Conservation (phyloP, 2,329 filamentous ascomycete species). For the Colletotrichum navitas region DNA sequence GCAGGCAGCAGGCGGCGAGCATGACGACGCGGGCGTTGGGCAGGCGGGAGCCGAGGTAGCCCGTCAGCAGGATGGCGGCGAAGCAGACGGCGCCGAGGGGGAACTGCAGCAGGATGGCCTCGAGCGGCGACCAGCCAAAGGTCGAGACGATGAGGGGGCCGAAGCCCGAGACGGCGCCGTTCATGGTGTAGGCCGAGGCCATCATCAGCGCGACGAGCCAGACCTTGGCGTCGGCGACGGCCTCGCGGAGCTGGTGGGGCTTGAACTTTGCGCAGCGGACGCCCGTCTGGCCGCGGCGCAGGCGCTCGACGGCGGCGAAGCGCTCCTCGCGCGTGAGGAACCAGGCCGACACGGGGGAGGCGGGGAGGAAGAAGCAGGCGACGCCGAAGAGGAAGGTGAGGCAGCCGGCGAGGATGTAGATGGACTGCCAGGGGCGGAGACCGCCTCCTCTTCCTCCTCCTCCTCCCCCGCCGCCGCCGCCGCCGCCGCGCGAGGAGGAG, state of each 20-base stretch:
- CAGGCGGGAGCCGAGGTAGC: slow-evolving; percentile 71
- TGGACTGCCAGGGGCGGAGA: slow-evolving; percentile 76
- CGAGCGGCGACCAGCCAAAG: slow-evolving; percentile 73
- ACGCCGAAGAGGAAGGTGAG: slow-evolving; percentile 75
- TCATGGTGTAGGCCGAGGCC: slow-evolving; percentile 78
- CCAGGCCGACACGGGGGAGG: slow-evolving; percentile 76
- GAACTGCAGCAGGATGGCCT: slow-evolving; percentile 80
- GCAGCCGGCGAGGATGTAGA: slow-evolving; percentile 74
- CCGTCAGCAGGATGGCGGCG: slow-evolving; percentile 74
- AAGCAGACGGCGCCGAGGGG: slow-evolving; percentile 78
- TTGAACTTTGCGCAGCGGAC: slow-evolving; percentile 73
- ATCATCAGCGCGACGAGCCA: slow-evolving; percentile 77
- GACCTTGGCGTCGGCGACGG: slow-evolving; percentile 69
- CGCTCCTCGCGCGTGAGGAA: slow-evolving; percentile 74
- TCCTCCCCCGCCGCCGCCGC: too few species aligned
- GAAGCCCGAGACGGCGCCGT: slow-evolving; percentile 78
- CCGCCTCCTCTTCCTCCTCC: too few species aligned
- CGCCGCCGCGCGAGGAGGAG: slow-evolving; percentile 23
- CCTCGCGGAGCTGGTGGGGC: slow-evolving; percentile 68
- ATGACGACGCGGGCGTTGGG: slow-evolving; percentile 75
- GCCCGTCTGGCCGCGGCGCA: slow-evolving; percentile 73
- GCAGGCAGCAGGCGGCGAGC: slow-evolving; percentile 75
- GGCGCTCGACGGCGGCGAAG: slow-evolving; percentile 72
- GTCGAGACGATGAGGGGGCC: slow-evolving; percentile 79
- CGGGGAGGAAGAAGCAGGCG: slow-evolving; percentile 74